Base-by-base conservation (phyloP, 73 alveolate species). In the Paramecium octaurelia region DNA sequence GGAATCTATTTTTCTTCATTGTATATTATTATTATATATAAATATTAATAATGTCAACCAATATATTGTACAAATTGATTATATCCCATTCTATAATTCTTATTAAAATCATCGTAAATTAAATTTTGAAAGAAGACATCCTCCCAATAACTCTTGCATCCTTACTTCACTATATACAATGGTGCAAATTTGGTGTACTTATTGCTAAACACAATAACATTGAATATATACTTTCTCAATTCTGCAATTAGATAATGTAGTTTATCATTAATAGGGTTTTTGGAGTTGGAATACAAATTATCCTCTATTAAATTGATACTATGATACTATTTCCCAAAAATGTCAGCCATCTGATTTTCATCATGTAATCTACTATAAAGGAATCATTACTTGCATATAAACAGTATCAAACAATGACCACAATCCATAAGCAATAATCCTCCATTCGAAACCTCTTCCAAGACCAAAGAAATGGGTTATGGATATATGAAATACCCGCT, bases 371-470 rank as follows among this genome's bases (percentile, higher is more conserved):
- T 38, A 27, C 27, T 0, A 24, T 23, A 14, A n/a, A 86, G 31
- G 35, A 54, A 24, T 50, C 68, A 12, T 3, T 58, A 54, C 68
- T 87, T 60, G 75, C 75, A 40, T 6, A 83, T 88, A 70, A 69
- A 70, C 3, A 88, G 40, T 29, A 57, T 69, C 50, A 88, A 24
- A 20, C 40, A 34, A 70, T 64, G 8, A 7, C 94, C 94, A 68
- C 64, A 18, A 71, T 88, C 94, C 91, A 88, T 70, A 38, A 88
- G 29, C 20, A 57, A 70, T 24, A 88, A 57, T 24, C 91, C 90
- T 9, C 73, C 73, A 57, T 64, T 69, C 14, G 36, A n/a, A 8
- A 83, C 54, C 12, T 80, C 83, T 1, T 44, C 69, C 2, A 83
- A 58, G 8, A 46, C 50, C 31, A 88, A 23, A 9, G 94, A 38